Conservation (phyloP, 2,329 filamentous ascomycete genomes). For the Diaporthe capsici region DNA sequence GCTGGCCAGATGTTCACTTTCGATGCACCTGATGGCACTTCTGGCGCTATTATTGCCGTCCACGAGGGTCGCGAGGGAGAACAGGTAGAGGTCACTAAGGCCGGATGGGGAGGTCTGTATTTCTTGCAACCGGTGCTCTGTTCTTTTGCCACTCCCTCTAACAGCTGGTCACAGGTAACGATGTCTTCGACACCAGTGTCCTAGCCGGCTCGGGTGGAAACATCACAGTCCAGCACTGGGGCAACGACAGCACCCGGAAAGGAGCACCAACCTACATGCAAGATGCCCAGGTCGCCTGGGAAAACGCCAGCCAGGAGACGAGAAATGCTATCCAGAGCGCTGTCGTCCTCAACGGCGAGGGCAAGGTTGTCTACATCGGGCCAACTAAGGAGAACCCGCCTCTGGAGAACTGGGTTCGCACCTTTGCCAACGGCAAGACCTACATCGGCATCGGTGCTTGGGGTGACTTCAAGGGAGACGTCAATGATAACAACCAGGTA, state of each 20-base stretch:
- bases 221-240: constrained; percentile 18
- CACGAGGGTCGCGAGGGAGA: constrained; percentile 9
- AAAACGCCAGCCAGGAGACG: constrained; percentile 47
- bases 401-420: constrained; percentile 54
- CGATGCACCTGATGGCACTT: background rate
- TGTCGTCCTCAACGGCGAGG: constrained; percentile 49
- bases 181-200: constrained; percentile 12
- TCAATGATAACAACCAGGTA: constrained; percentile 50
- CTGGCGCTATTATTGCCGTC: constrained; percentile 10
- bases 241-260: constrained; percentile 10
- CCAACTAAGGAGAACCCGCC: constrained; percentile 53
- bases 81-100: constrained; percentile 8
- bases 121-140: no score
- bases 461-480: constrained; percentile 50
- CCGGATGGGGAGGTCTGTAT: constrained; percentile 2
- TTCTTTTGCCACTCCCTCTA: background rate
- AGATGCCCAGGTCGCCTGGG: constrained; percentile 13
- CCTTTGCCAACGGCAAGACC: constrained; percentile 54
- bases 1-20: constrained; percentile 13
- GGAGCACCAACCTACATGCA: constrained; percentile 14
- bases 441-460: constrained; percentile 58
- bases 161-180: background rate
- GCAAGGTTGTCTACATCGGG: constrained; percentile 52
- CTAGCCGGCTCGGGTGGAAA: constrained; percentile 17
- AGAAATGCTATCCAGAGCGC: constrained; percentile 51